Conservation (phyloP, 2,329 filamentous ascomycete species). For the Botrytis byssoidea region DNA sequence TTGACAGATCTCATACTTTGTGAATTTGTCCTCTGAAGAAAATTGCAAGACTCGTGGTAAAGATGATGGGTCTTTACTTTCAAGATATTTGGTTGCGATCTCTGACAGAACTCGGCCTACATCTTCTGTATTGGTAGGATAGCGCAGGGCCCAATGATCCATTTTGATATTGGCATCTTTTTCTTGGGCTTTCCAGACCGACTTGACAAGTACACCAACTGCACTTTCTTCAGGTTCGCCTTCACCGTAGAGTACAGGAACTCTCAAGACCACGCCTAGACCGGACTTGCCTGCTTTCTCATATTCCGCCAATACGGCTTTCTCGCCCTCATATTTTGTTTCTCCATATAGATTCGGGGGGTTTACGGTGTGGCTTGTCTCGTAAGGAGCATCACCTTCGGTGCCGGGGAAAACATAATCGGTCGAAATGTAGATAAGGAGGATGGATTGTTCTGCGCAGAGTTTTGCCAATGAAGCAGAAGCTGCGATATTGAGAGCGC, state of each 20-base stretch:
- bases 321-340: slow-evolving; percentile 69
- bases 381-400: slow-evolving; percentile 81
- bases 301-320: slow-evolving; percentile 65
- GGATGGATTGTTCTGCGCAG: slow-evolving; percentile 59
- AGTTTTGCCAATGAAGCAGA: slow-evolving; percentile 64
- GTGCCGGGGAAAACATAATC: slow-evolving; percentile 77
- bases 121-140: slow-evolving; percentile 87
- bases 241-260: slow-evolving; percentile 83
- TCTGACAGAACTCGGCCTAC: slow-evolving; percentile 71
- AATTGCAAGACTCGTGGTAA: slow-evolving; percentile 78
- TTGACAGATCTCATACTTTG: slow-evolving; percentile 87
- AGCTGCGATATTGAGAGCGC: slow-evolving; percentile 70
- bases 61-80: slow-evolving; percentile 46
- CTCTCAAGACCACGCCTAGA: slow-evolving; percentile 68
- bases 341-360: slow-evolving; percentile 80
- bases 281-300: slow-evolving; percentile 49
- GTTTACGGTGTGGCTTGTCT: slow-evolving; percentile 55
- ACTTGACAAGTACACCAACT: slow-evolving; percentile 76
- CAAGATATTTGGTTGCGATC: slow-evolving; percentile 67
- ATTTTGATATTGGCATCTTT: slow-evolving; percentile 64
- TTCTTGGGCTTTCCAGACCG: slow-evolving; percentile 71
- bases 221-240: slow-evolving; percentile 75
- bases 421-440: slow-evolving; percentile 77
- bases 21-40: slow-evolving; percentile 80
- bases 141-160: slow-evolving; percentile 83